phyloP scores from a whole-genome alignment of 495 filamentous ascomycete species.

The Trichoderma erinaceum region DNA sequence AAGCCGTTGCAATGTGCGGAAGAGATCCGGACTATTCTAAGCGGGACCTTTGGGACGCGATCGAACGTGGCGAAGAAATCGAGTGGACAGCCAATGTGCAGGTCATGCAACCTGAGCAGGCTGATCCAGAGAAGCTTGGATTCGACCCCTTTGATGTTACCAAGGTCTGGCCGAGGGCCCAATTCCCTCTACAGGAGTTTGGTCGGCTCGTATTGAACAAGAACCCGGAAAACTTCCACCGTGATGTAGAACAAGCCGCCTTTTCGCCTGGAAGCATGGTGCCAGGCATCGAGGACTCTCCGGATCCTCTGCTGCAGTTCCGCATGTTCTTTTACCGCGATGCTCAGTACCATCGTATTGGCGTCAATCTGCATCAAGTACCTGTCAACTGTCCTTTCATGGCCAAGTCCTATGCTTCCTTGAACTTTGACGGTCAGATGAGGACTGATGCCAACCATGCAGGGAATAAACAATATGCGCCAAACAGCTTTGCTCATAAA shows the following conservation, averaged over 20 bases:
- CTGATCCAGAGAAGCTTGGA: conserved; percentile 39
- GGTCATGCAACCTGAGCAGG: conserved; percentile 46
- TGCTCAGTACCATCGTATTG: conserved; percentile 71
- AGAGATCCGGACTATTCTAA: conserved; percentile 51
- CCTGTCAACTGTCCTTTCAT: conserved; percentile 53
- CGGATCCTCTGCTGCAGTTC: conserved; percentile 73
- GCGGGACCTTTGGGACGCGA: conserved; percentile 45
- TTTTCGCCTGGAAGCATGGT: conserved; percentile 75
- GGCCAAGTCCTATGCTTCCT: conserved; percentile 10
- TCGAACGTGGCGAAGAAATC: conserved; percentile 41
- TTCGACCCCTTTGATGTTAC: conserved; percentile 53
- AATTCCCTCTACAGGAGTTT: conserved; percentile 62
- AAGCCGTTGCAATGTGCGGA: conserved; percentile 37
- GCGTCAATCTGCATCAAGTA: conserved; percentile 78
- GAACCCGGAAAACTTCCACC: conserved; percentile 66
- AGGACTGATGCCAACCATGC: conserved; percentile 38
- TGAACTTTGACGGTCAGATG: conserved; percentile 10
- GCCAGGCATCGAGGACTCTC: conserved; percentile 60
- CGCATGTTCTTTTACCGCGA: conserved; percentile 82
- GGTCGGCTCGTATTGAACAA: conserved; percentile 62
- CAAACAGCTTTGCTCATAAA: conserved; percentile 50
- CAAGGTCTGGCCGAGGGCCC: conserved; percentile 58
- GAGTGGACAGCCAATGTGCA: conserved; percentile 48
- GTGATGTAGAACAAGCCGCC: conserved; percentile 77
- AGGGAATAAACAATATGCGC: conserved; percentile 47